A percentile compares a stretch with the other conserved stretches of the same genome.
Evolutionary conservation across 1,284 basidiomycete genomes (phyloP).

Genomic region (Cutaneotrichosporon sp.): DNA sequence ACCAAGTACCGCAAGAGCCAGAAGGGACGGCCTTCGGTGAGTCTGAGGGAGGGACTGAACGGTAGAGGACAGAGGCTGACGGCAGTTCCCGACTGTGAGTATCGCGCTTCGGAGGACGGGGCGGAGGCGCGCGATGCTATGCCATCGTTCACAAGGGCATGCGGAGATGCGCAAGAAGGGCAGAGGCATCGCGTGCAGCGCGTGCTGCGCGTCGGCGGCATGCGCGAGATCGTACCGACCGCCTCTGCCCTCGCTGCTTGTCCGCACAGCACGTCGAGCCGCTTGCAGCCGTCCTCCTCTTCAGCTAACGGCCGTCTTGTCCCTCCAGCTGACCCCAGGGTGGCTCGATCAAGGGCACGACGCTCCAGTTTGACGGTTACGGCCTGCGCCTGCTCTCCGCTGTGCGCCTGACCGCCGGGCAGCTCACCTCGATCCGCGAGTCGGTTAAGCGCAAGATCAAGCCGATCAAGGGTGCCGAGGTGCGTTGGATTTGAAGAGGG

Average conservation of each 20-base stretch:
- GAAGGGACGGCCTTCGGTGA: conserved; percentile 81
- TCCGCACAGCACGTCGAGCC: no score
- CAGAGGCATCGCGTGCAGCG: no score
- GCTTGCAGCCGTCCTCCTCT: no score
- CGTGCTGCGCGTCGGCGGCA: no score
- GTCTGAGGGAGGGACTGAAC: no score
- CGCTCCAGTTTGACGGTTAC: conserved; percentile 81
- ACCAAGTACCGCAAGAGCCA: conserved; percentile 82
- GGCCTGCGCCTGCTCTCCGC: conserved; percentile 88
- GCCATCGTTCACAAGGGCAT: no score
- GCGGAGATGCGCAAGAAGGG: no score
- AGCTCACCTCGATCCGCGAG: conserved; percentile 82
- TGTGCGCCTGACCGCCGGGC: conserved; percentile 83
- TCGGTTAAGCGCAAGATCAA: conserved; percentile 91
- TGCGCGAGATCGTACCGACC: no score
- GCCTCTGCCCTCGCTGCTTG: no score
- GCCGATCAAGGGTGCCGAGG: conserved; percentile 81
- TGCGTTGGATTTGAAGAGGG: conserved; percentile 3
- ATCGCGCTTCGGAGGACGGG: no score
- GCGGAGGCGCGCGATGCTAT: no score
- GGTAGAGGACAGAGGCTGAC: conserved; percentile 11
- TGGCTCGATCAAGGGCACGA: conserved; percentile 91
- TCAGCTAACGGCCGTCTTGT: no score
- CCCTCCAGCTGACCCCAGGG: conserved; percentile 57
- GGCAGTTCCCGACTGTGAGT: conserved; percentile 38